phyloP scores from a whole-genome alignment of 2,329 filamentous ascomycete species.

The Cryphonectria parasitica region DNA sequence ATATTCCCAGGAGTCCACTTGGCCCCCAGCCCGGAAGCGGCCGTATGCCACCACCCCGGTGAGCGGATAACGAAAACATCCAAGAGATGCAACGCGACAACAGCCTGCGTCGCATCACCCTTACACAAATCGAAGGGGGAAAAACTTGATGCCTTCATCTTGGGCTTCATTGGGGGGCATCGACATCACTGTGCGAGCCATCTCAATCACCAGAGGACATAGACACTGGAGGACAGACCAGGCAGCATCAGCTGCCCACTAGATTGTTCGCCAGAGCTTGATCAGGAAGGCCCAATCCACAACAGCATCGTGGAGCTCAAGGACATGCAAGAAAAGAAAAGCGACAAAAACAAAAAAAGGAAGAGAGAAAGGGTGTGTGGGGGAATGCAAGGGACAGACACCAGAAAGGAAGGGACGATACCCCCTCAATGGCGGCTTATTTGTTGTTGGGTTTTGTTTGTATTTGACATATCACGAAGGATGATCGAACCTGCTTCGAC shows the following conservation, averaged over 20 bases:
- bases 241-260: background rate
- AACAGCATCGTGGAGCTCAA: conserved; percentile 24
- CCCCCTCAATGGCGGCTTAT: conserved; percentile 11
- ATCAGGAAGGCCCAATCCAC: background rate
- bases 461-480: background rate
- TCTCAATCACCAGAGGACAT: background rate
- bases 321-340: background rate
- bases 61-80: background rate
- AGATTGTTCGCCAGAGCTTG: background rate
- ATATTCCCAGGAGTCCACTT: background rate
- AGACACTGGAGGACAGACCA: background rate
- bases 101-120: background rate
- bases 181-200: background rate
- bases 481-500: background rate
- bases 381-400: conserved; percentile 1
- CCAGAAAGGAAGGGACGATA: conserved; percentile 21
- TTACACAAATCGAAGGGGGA: background rate
- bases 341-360: too few relatives aligned
- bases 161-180: background rate
- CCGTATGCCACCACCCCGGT: background rate
- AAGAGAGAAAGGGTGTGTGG: background rate
- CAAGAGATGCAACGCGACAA: background rate
- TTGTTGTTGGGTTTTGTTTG: background rate
- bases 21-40: conserved; percentile 9
- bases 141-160: background rate